These are phyloP conservation scores for Pleurotus tuoliensis DNA, from an alignment of 768 basidiomycete species.

Conservation along the genomic window DNA sequence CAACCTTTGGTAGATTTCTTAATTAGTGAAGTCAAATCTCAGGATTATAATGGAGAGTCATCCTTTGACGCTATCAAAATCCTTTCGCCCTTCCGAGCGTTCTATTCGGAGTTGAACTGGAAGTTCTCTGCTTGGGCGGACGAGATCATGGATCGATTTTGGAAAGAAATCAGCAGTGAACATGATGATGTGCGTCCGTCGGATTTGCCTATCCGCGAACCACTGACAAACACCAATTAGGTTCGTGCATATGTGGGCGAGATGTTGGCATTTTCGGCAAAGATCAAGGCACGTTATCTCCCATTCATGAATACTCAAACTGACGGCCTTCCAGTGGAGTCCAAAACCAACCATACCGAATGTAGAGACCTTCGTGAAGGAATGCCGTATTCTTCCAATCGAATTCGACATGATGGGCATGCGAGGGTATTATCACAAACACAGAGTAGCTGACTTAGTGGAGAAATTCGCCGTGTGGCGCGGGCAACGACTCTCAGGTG, in stretches of 20 bases:
- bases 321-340: constrained; percentile 43
- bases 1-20: constrained; percentile 78
- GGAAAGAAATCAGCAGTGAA: constrained; percentile 68
- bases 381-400: constrained; percentile 52
- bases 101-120: constrained; percentile 73
- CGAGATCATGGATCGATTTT: constrained; percentile 60
- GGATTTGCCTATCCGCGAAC: background rate
- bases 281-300: constrained; percentile 52
- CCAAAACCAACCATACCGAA: constrained; percentile 60
- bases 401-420: constrained; percentile 76
- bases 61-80: constrained; percentile 78
- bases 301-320: background rate
- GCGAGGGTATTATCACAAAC: constrained; percentile 57
- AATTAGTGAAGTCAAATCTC: constrained; percentile 52
- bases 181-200: constrained; percentile 64
- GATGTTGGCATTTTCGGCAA: constrained; percentile 65
- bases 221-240: constrained; percentile 26
- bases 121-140: constrained; percentile 81
- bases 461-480: constrained; percentile 67
- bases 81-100: constrained; percentile 61
- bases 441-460: constrained; percentile 57
- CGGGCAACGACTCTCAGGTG: constrained; percentile 64
- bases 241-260: constrained; percentile 76
- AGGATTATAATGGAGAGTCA: constrained; percentile 80
- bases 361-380: constrained; percentile 60